Conservation (phyloP, 176 grass and related monocot species). For the Oryza officinalis region DNA sequence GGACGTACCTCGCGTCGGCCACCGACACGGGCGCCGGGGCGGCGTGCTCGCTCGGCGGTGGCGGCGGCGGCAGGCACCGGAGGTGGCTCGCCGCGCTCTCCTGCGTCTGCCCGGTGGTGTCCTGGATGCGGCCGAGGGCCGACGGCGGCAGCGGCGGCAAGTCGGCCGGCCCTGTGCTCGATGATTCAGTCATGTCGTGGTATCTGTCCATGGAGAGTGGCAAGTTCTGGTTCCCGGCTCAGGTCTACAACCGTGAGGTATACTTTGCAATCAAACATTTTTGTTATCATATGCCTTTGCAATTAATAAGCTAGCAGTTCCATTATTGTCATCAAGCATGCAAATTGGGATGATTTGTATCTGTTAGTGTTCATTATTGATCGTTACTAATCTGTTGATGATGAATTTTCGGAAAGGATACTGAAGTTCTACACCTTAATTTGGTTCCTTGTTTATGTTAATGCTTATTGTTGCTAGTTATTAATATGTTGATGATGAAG, state of each 20-base stretch:
- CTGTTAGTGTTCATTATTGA: neutral
- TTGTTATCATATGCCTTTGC: neutral
- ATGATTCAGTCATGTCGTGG: conserved; percentile 78
- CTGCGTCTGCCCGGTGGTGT: conserved; percentile 73
- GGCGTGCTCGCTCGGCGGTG: conserved; percentile 6
- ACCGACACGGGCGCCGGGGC: conserved; percentile 17
- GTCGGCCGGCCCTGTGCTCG: conserved; percentile 39
- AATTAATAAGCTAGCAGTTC: conserved; percentile 4
- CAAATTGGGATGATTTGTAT: conserved; percentile 1
- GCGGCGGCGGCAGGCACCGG: conserved; percentile 42
- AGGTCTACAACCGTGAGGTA: conserved; percentile 99
- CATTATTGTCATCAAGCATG: conserved; percentile 16
- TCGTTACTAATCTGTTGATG: conserved; percentile 11
- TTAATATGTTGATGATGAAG: neutral
- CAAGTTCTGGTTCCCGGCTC: conserved; percentile 89
- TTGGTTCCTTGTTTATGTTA: neutral
- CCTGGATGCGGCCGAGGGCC: conserved; percentile 66
- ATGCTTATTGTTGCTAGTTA: no score
- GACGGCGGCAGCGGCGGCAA: conserved; percentile 18
- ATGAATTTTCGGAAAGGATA: neutral
- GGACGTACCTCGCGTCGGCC: conserved; percentile 53
- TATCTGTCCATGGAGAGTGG: conserved; percentile 82
- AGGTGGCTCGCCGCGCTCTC: conserved; percentile 67
- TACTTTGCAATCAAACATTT: neutral
- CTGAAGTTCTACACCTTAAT: conserved; percentile 5